Percentiles rank a stretch among this genome's conserved stretches.
Evolutionary conservation across 2,329 filamentous ascomycete genomes (phyloP).

Genomic region (Coniochaeta prunicola): DNA sequence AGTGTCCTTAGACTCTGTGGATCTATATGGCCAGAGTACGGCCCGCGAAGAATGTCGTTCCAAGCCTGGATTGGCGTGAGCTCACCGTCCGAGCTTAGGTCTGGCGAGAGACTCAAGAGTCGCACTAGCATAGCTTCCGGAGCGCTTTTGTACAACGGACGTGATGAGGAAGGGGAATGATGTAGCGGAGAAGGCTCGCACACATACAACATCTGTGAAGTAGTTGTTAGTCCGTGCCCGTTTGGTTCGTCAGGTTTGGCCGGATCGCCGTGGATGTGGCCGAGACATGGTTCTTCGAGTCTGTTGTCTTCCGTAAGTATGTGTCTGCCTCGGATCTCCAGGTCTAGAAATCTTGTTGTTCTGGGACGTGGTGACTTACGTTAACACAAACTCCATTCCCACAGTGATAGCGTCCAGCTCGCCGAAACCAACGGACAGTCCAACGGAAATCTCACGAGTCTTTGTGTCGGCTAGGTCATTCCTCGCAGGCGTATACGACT

Average conservation of each 20-base stretch:
- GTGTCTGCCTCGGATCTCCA: neutral
- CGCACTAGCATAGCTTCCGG: conserved; percentile 15
- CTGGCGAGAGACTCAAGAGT: conserved; percentile 15
- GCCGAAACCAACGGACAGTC: conserved; percentile 7
- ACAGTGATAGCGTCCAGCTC: conserved; percentile 15
- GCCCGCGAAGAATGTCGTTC: conserved; percentile 23
- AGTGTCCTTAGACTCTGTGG: conserved; percentile 18
- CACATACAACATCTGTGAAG: conserved; percentile 11
- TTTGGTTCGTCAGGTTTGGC: conserved; percentile 15
- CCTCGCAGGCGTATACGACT: no score
- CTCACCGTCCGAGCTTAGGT: conserved; percentile 22
- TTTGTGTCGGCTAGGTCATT: no score
- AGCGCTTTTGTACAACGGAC: conserved; percentile 2
- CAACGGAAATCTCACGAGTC: no score
- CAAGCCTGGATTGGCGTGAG: conserved; percentile 32
- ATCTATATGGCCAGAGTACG: conserved; percentile 22
- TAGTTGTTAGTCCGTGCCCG: conserved; percentile 19
- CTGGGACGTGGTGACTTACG: conserved; percentile 13
- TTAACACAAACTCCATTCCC: conserved; percentile 26
- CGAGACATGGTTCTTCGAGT: conserved; percentile 20
- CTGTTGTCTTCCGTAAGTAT: conserved; percentile 7
- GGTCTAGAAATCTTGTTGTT: no score
- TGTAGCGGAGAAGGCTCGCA: neutral
- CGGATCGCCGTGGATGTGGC: conserved; percentile 18
- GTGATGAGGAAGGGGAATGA: neutral